Evolutionary conservation across 2,329 filamentous ascomycete genomes (phyloP).

Genomic region (Pestalotiopsis fici): DNA sequence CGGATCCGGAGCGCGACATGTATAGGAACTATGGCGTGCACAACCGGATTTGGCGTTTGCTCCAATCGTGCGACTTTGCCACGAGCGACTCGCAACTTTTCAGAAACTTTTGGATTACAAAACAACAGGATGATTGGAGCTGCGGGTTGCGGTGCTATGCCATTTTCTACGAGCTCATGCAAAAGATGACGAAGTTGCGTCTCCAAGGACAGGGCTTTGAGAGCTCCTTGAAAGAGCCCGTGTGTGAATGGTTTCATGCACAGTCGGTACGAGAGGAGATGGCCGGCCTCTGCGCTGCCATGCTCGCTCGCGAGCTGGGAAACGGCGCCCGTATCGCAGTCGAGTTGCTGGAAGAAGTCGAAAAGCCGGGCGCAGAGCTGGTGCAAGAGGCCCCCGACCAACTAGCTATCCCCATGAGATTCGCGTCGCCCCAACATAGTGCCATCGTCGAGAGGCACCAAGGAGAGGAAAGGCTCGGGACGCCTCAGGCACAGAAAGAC

Average conservation of each 20-base stretch:
- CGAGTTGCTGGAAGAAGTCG: not conserved
- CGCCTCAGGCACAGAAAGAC: no score
- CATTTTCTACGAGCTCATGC: constrained; percentile 5
- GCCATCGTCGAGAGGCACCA: no score
- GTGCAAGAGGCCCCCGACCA: not conserved
- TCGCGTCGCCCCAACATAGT: no score
- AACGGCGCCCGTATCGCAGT: not conserved
- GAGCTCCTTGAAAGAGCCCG: not conserved
- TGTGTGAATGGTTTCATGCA: not conserved
- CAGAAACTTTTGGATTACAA: not conserved
- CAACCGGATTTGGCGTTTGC: not conserved
- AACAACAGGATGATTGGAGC: not conserved
- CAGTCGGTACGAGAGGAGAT: constrained; percentile 1
- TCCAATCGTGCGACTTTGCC: not conserved
- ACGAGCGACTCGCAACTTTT: not conserved
- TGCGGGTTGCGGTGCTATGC: not conserved
- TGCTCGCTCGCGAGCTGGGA: not conserved
- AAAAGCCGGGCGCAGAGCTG: not conserved
- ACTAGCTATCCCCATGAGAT: no score
- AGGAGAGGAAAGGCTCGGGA: no score
- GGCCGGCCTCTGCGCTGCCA: not conserved
- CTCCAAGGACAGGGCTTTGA: not conserved
- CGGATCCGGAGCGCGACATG: not conserved
- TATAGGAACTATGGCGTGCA: not conserved
- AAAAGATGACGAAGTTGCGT: not conserved